Evolutionary conservation across 2,329 filamentous ascomycete genomes (phyloP).

Genomic region (Coniochaeta sp.): DNA sequence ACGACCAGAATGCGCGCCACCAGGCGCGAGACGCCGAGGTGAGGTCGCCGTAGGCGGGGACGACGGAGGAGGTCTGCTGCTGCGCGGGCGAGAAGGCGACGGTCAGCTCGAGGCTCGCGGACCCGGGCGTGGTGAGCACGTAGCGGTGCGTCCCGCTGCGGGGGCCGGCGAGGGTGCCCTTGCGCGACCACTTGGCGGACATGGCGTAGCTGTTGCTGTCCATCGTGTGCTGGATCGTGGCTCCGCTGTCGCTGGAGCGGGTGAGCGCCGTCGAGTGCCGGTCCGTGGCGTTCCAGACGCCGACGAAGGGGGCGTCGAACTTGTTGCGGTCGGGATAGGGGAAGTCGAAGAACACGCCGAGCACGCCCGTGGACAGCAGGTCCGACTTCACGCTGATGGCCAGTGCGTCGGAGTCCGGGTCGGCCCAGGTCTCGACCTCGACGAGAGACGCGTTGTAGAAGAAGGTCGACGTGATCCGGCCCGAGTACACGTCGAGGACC

Average conservation of each 20-base stretch:
- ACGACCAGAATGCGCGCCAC: slow-evolving; percentile 43
- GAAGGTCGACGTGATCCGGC: slow-evolving; percentile 35
- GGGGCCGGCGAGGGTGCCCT: slow-evolving; percentile 24
- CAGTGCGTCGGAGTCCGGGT: slow-evolving; percentile 37
- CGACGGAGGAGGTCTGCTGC: slow-evolving; percentile 13
- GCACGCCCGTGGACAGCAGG: slow-evolving; percentile 25
- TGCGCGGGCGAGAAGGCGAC: slow-evolving; percentile 24
- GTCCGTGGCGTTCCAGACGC: slow-evolving; percentile 38
- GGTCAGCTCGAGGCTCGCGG: slow-evolving; percentile 20
- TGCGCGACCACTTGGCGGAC: slow-evolving; percentile 27
- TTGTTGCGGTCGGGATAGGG: slow-evolving; percentile 41
- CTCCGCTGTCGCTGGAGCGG: slow-evolving; percentile 16
- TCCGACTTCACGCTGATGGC: slow-evolving; percentile 33
- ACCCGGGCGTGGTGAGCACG: slow-evolving; percentile 20
- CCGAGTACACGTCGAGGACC: slow-evolving; percentile 39
- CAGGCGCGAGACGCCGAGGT: slow-evolving; percentile 25
- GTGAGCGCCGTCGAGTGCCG: slow-evolving; percentile 33
- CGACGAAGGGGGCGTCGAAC: slow-evolving; percentile 48
- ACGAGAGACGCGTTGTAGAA: slow-evolving; percentile 29
- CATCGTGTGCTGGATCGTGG: slow-evolving; percentile 34
- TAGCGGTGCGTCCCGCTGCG: slow-evolving; percentile 33
- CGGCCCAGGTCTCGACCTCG: slow-evolving; percentile 34
- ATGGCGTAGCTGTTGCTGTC: slow-evolving; percentile 34
- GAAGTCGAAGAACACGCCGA: slow-evolving; percentile 45
- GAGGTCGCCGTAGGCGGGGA: slow-evolving; percentile 18